Conservation (phyloP, 2,329 filamentous ascomycete genomes). For the Exophiala calicioides region DNA sequence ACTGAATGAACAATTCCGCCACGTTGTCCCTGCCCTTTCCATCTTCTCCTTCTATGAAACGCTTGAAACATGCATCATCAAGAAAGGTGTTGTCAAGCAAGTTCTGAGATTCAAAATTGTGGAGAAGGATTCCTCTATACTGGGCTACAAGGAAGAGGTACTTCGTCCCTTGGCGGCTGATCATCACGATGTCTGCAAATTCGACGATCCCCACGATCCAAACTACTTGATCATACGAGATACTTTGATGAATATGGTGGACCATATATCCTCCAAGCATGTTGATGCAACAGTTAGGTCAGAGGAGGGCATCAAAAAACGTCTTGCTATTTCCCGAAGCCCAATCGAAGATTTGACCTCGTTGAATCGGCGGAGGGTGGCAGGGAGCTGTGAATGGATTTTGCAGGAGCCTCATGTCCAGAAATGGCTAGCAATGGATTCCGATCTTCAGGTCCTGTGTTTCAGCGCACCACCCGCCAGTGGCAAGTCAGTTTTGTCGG, state of each 20-base stretch:
- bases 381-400: conserved; percentile 23
- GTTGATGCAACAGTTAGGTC: too few species aligned
- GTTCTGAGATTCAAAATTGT: too few species aligned
- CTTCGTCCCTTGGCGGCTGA: conserved; percentile 40
- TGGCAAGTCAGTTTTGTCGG: conserved; percentile 39
- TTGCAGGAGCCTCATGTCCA: conserved; percentile 6
- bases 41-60: conserved; percentile 54
- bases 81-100: neutral
- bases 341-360: conserved; percentile 19
- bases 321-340: neutral
- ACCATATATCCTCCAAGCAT: too few species aligned
- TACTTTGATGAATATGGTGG: conserved; percentile 13
- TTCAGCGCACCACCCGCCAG: conserved; percentile 32
- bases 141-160: conserved; percentile 47
- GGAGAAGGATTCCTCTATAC: conserved; percentile 44
- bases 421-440: conserved; percentile 12
- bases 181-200: conserved; percentile 39
- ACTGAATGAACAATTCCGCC: conserved; percentile 51
- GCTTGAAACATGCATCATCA: conserved; percentile 16
- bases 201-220: conserved; percentile 29
- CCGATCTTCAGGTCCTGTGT: conserved; percentile 33
- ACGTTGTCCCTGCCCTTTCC: conserved; percentile 39
- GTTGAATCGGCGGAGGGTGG: conserved; percentile 13
- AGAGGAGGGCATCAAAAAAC: conserved; percentile 3
- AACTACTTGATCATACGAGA: conserved; percentile 30